Evolutionary conservation across 2,329 filamentous ascomycete species (phyloP).

Genomic region (Ustilaginoidea virens): DNA sequence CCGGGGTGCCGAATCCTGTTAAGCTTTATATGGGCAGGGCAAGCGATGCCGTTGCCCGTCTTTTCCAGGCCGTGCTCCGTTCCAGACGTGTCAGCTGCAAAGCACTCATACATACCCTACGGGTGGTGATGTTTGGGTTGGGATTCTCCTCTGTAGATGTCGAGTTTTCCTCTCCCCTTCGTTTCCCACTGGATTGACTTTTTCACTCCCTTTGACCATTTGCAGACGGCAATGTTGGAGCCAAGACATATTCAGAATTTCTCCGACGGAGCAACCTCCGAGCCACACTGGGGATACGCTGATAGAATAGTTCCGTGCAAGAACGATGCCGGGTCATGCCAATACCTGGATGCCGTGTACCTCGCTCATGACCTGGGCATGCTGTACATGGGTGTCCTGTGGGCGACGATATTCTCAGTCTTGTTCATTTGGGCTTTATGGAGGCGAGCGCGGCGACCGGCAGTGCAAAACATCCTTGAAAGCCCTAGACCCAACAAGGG

Average conservation of each 20-base stretch:
- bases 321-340: conserved; percentile 30
- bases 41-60: too few relatives aligned
- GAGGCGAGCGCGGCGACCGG: conserved; percentile 12
- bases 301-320: conserved; percentile 28
- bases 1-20: too few relatives aligned
- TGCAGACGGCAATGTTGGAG: conserved; percentile 5
- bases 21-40: too few relatives aligned
- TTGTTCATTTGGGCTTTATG: conserved; percentile 25
- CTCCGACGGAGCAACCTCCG: conserved; percentile 16
- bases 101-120: too few relatives aligned
- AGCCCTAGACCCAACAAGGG: conserved; percentile 6
- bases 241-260: conserved; percentile 27
- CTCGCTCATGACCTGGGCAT: conserved; percentile 31
- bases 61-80: too few relatives aligned
- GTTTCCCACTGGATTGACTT: neutral
- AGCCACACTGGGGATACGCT: conserved; percentile 32
- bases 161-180: neutral
- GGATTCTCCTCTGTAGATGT: too few relatives aligned
- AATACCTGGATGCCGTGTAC: conserved; percentile 36
- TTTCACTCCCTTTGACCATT: neutral
- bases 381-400: conserved; percentile 34
- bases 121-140: too few relatives aligned
- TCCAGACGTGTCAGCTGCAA: too few relatives aligned
- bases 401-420: conserved; percentile 28
- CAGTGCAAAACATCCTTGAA: conserved; percentile 5